These are phyloP conservation scores for Coniochaeta sp. DNA, from an alignment of 2,329 filamentous ascomycete species.

Conservation along the genomic window DNA sequence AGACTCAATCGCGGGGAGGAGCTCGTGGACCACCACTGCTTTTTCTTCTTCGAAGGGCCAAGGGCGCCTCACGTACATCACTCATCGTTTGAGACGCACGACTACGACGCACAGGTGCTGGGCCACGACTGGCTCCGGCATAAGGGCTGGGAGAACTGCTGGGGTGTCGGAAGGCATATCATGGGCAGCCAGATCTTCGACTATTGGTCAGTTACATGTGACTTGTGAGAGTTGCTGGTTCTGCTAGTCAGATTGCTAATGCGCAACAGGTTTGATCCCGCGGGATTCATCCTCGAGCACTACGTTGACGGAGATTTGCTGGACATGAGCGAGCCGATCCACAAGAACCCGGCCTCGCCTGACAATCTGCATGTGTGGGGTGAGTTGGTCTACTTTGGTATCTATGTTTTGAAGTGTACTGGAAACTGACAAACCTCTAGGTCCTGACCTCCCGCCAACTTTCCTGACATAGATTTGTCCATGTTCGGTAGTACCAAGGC, in stretches of 20 bases:
- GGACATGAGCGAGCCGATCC: slow-evolving; percentile 41
- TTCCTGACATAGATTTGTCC: slow-evolving; percentile 12
- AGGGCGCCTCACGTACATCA: slow-evolving; percentile 53
- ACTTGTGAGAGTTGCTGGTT: no score
- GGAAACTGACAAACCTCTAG: slow-evolving; percentile 7
- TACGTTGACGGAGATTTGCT: slow-evolving; percentile 65
- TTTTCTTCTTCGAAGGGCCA: slow-evolving; percentile 41
- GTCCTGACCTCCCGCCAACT: slow-evolving; percentile 19
- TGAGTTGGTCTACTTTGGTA: slow-evolving; percentile 10
- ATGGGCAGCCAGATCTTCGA: slow-evolving; percentile 67
- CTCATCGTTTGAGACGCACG: slow-evolving; percentile 61
- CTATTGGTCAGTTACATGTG: slow-evolving; percentile 48
- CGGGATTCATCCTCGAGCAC: slow-evolving; percentile 58
- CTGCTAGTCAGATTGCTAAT: not conserved
- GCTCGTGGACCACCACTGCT: slow-evolving; percentile 41
- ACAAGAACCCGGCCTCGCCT: slow-evolving; percentile 29
- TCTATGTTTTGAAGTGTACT: not conserved
- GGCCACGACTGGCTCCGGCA: slow-evolving; percentile 62
- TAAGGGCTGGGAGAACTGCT: slow-evolving; percentile 56
- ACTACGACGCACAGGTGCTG: slow-evolving; percentile 62
- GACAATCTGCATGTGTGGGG: slow-evolving; percentile 40
- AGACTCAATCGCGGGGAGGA: slow-evolving; percentile 34
- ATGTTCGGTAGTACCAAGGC: no score
- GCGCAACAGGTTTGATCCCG: slow-evolving; percentile 47
- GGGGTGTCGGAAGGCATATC: slow-evolving; percentile 65